Percentiles rank a stretch among this genome's conserved stretches.
phyloP scores from a whole-genome alignment of 139 green algal species.

The Chlorella sorokiniana region DNA sequence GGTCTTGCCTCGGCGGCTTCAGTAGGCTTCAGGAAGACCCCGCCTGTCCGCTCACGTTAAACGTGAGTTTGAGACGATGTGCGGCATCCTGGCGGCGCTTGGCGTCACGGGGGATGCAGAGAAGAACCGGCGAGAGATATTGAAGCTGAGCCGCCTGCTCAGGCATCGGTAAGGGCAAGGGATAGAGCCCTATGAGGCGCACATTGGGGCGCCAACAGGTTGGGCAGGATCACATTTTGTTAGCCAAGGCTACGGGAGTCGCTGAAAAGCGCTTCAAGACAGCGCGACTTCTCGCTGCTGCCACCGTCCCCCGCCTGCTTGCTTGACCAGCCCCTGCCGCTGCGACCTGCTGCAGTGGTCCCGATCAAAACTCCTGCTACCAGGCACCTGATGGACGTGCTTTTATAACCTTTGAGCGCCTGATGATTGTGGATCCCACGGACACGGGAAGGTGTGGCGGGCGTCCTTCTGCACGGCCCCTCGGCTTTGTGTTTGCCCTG shows the following conservation, averaged over 20 bases:
- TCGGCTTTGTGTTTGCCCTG: background rate
- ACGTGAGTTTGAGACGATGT: conserved; percentile 52
- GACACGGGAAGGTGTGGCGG: conserved; percentile 57
- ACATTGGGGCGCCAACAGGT: background rate
- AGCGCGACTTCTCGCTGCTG: background rate
- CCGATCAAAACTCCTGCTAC: conserved; percentile 58
- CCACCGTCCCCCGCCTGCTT: background rate
- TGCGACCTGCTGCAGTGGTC: conserved; percentile 37
- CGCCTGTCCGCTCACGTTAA: no score
- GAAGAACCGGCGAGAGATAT: conserved; percentile 53
- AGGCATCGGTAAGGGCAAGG: conserved; percentile 35
- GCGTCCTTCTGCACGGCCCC: background rate
- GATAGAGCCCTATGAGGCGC: background rate
- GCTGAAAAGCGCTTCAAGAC: no score
- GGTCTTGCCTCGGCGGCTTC: no score
- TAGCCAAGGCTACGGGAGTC: no score
- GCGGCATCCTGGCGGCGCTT: conserved; percentile 68
- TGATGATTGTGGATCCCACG: conserved; percentile 70
- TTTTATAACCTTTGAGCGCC: conserved; percentile 67
- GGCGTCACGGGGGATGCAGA: conserved; percentile 52
- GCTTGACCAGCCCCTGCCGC: background rate
- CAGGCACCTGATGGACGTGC: conserved; percentile 46
- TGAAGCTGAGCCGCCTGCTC: conserved; percentile 50
- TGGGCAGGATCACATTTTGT: no score
- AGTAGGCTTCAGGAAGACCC: no score